Evolutionary conservation across 2,329 filamentous ascomycete species (phyloP).

Genomic region (Tolypocladium guangdongense): DNA sequence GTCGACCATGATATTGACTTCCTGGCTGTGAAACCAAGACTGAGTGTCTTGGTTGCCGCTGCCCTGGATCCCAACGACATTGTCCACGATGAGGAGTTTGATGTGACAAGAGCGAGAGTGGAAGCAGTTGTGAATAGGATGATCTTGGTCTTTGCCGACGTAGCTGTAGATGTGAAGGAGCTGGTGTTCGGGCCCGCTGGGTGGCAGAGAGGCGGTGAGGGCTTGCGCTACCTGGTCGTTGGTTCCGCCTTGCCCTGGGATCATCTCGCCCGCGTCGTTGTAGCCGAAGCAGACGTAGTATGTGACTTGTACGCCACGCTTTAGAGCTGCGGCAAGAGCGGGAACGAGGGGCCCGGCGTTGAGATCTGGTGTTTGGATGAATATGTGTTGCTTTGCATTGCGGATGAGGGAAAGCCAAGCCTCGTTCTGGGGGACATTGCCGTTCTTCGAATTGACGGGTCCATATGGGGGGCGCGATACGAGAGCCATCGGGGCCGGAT

Average conservation of each 20-base stretch:
- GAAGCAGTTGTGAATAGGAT: constrained; percentile 53
- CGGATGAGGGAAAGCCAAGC: constrained; percentile 61
- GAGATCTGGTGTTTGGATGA: constrained; percentile 69
- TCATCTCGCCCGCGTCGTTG: constrained; percentile 66
- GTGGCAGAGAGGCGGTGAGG: constrained; percentile 43
- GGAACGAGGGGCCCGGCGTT: constrained; percentile 60
- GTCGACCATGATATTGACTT: constrained; percentile 68
- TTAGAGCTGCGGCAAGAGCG: constrained; percentile 52
- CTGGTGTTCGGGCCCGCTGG: constrained; percentile 21
- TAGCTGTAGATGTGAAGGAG: constrained; percentile 57
- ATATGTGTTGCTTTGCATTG: constrained; percentile 52
- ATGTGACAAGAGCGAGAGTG: constrained; percentile 63
- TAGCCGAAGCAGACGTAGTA: constrained; percentile 70
- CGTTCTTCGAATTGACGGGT: constrained; percentile 45
- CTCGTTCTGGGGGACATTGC: constrained; percentile 62
- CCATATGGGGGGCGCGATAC: constrained; percentile 61
- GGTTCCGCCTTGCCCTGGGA: constrained; percentile 64
- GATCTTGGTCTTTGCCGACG: constrained; percentile 60
- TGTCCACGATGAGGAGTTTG: constrained; percentile 67
- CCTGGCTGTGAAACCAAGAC: constrained; percentile 67
- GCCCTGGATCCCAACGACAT: constrained; percentile 57
- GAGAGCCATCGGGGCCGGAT: constrained; percentile 59
- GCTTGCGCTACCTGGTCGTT: constrained; percentile 59
- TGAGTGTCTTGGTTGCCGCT: constrained; percentile 76
- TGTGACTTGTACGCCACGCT: constrained; percentile 55